Base-by-base conservation (phyloP, 2,329 filamentous ascomycete species). In the Eutypella sp. region DNA sequence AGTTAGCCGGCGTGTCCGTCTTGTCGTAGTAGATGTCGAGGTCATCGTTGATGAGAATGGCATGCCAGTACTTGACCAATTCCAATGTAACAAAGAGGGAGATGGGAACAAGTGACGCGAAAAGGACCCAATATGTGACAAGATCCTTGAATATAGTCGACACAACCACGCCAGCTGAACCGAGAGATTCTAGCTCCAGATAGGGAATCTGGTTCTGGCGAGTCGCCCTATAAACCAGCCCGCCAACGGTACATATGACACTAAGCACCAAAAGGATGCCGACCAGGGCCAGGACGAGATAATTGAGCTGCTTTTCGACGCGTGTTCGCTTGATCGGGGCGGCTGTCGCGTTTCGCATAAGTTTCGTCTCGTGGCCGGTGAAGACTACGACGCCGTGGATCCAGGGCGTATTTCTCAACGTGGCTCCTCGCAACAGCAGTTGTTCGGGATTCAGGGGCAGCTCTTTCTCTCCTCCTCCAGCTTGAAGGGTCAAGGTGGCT, bases 41-140 rank as follows among this genome's bases (percentile, higher is more conserved):
- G 64, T 99, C 95, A 46, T 91, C 92, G 63, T 96, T 95, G 67
- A 99, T 99, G 52, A 99, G 80, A 58, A 93, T 93, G n/a, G 89
- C 93, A 56, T 96, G 91, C 75, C 87, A 96, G 64, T 97, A 96
- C 68, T 99, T 99, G 71, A 99, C 92, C 55, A 99, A 79, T 69
- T 99, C 93, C 43, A 99, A 84, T 0, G 93, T 99, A 52, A 99
- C 93, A 65, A 99, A 99, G 3, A 99, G 84, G 24, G 92, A 97
- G 59, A 99, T 96, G 27, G 93, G 93, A 40, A 99, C 93, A 58
- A 99, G 72, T 44, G 95, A 92, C 3, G 92, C 97, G 68, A 96
- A 99, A 29, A 99, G 70, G 25, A 99, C 92, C 92, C 93, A 99
- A 67, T 97, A 97, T 2, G 95, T 99, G 61, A 96, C 87, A 62